Base-by-base conservation (phyloP, 805 yeast species). In the Zygotorulaspora florentina region DNA sequence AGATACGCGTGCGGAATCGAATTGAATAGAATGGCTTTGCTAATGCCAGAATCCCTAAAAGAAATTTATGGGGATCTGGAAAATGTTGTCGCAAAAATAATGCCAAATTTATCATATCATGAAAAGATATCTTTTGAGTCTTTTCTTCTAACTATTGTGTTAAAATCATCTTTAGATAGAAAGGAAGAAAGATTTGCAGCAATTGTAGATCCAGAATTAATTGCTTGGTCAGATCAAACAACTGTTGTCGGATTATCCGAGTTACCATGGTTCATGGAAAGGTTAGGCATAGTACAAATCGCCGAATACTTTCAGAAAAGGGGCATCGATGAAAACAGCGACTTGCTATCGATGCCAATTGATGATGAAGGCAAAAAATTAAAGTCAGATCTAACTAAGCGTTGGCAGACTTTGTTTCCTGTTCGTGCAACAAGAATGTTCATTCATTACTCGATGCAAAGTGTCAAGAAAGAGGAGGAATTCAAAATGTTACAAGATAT, bases 231-330 rank as follows among this genome's bases (percentile, higher is more conserved):
- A 0, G 89, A 90, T 38, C 91, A 89, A 16, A 82, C 80, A 9
- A 91, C 97, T 0, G 89, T 87, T 51, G 88, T 88, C 59, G 97
- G 97, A 0, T 70, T 93, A 25, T 72, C 83, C 59, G 95, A 91
- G 60, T 73, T 95, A 37, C 96, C 88, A 50, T 93, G 98, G 98
- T 93, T 93, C 57, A 91, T 93, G 98, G 98, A 90, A 66, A 77
- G 97, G 57, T 76, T 95, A 42, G 99, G 99, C 2, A 87, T 93
- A 45, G 98, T 89, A 2, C 81, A 82, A 61, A 95, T 93, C 59
- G 96, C 97, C 0, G 85, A 85, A 48, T 93, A 93, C 61, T 93
- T 95, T 66, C 82, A 83, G 50, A 76, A 79, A 7, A 73, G 98
- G 54, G 86, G 87, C 4, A 90, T 95, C 27, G 77, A 85, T 1